A percentile compares a stretch with the other conserved stretches of the same genome.
These are phyloP conservation scores for Dactylellina haptotyla DNA, from an alignment of 2,329 filamentous ascomycete genomes.

Conservation along the genomic window DNA sequence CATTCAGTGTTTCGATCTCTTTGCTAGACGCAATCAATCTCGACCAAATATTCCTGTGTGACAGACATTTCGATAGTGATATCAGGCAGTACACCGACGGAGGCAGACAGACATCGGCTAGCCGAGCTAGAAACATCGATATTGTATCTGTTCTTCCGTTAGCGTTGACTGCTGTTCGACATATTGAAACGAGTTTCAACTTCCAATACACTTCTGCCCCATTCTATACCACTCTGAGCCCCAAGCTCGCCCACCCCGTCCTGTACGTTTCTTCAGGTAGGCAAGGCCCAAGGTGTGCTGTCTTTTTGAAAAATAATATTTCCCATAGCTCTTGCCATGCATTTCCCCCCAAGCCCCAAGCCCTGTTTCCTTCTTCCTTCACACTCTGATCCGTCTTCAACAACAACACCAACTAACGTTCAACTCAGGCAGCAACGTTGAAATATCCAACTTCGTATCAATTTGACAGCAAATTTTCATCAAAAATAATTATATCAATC, in stretches of 20 bases:
- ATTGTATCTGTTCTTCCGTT: slow-evolving; percentile 17
- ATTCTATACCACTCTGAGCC: slow-evolving; percentile 7
- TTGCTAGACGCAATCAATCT: slow-evolving; percentile 6
- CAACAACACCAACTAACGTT: too few relatives aligned
- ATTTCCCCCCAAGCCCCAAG: not conserved
- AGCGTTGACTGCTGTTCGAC: slow-evolving; percentile 47
- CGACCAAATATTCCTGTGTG: not conserved
- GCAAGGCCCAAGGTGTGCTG: not conserved
- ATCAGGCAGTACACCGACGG: slow-evolving; percentile 45
- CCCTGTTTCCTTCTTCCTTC: slow-evolving; percentile 2
- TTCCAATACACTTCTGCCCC: slow-evolving; percentile 29
- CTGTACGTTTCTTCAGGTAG: slow-evolving; percentile 9
- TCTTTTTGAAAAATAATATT: slow-evolving; percentile 11
- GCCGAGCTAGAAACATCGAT: too few relatives aligned
- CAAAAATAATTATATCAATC: too few relatives aligned
- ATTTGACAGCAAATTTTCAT: too few relatives aligned
- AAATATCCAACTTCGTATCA: too few relatives aligned
- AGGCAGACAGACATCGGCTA: too few relatives aligned
- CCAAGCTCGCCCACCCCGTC: slow-evolving; percentile 10
- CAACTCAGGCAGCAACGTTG: too few relatives aligned
- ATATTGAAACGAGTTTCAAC: slow-evolving; percentile 53
- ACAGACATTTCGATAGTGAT: slow-evolving; percentile 12
- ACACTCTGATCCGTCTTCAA: not conserved
- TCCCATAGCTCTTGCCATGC: not conserved
- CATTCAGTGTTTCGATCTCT: slow-evolving; percentile 6